These are phyloP conservation scores for Neurospora pannonica DNA, from an alignment of 495 filamentous ascomycete genomes.

Conservation along the genomic window DNA sequence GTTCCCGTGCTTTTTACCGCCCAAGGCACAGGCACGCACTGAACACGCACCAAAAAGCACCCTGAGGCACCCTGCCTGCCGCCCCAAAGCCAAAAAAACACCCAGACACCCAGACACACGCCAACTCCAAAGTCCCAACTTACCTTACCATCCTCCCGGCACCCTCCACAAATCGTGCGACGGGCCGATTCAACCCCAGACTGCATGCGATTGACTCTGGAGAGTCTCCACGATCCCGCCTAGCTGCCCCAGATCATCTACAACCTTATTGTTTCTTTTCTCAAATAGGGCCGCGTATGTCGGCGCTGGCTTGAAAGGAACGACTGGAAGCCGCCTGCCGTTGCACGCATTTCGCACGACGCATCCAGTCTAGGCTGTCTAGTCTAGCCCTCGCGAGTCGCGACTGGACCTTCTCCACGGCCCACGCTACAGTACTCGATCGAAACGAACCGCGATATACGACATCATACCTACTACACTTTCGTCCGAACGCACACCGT, in stretches of 20 bases:
- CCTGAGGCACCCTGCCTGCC: not conserved
- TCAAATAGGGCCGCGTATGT: slow-evolving; percentile 17
- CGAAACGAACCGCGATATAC: not conserved
- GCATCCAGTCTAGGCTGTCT: not conserved
- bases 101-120: not conserved
- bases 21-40: not conserved
- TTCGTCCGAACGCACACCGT: not conserved
- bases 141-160: slow-evolving; percentile 5
- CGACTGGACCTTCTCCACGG: not conserved
- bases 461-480: not conserved
- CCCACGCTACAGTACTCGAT: not conserved
- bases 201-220: slow-evolving; percentile 17
- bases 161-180: slow-evolving; percentile 11
- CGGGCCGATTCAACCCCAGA: slow-evolving; percentile 27
- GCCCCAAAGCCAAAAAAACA: not conserved
- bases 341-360: not conserved
- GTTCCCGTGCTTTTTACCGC: not conserved
- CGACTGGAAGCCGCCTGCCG: not conserved
- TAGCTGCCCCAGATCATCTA: slow-evolving; percentile 10
- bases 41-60: not conserved
- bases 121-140: not conserved
- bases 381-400: too few relatives aligned
- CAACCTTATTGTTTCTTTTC: slow-evolving; percentile 11
- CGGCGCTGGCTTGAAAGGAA: slow-evolving; percentile 2
- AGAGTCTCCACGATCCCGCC: slow-evolving; percentile 25